Evolutionary conservation across 2,329 filamentous ascomycete genomes (phyloP).

Genomic region (Neofusicoccum laricinum): DNA sequence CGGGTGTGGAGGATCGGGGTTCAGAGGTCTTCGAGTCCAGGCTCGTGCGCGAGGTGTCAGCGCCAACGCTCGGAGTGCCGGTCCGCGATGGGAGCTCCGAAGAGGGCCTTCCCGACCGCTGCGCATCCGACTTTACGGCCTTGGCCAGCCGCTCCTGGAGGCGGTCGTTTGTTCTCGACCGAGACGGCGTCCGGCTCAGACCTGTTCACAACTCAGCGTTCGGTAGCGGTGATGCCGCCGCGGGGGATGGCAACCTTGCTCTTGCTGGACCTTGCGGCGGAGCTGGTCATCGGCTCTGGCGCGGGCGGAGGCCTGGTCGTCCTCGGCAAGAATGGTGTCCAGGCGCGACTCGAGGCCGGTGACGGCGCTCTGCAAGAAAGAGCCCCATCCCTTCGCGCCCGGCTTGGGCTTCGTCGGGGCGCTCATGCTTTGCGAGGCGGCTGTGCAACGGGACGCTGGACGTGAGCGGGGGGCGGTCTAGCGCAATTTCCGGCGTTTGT

Average conservation of each 20-base stretch:
- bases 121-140: constrained; percentile 67
- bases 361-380: constrained; percentile 81
- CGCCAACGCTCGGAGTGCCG: constrained; percentile 49
- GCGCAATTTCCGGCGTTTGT: constrained; percentile 17
- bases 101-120: constrained; percentile 47
- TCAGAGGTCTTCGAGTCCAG: constrained; percentile 41
- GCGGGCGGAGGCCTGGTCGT: constrained; percentile 54
- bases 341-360: constrained; percentile 90
- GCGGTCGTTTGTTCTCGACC: constrained; percentile 67
- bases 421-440: constrained; percentile 18
- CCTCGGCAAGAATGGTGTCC: constrained; percentile 85
- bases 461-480: not conserved
- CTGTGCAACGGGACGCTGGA: constrained; percentile 13
- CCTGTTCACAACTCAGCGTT: constrained; percentile 34
- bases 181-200: constrained; percentile 63
- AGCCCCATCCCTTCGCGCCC: constrained; percentile 37
- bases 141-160: constrained; percentile 87
- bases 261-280: constrained; percentile 29
- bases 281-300: constrained; percentile 39
- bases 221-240: not conserved
- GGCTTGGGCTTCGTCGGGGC: constrained; percentile 22
- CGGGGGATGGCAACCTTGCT: constrained; percentile 29
- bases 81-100: constrained; percentile 52
- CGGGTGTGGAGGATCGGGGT: constrained; percentile 20
- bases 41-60: constrained; percentile 44